phyloP scores from a whole-genome alignment of 768 basidiomycete species.

The Coprinopsis cinerea region DNA sequence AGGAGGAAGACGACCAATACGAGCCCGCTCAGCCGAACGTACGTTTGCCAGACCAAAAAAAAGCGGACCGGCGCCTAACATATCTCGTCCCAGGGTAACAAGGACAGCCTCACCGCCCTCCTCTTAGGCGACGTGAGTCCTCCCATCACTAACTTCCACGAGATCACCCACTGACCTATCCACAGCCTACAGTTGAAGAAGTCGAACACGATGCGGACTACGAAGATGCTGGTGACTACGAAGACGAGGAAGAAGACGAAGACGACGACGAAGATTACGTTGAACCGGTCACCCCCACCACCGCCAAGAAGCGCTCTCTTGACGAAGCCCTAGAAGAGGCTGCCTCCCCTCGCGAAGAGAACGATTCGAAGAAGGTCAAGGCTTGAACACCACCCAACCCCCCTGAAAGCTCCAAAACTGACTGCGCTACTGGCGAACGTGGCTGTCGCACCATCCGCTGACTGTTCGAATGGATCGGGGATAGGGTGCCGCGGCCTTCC shows the following conservation, averaged over 20 bases:
- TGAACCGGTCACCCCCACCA: slow-evolving; percentile 20
- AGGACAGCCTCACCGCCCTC: slow-evolving; percentile 22
- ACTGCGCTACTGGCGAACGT: too few relatives aligned
- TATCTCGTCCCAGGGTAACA: too few relatives aligned
- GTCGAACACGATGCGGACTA: too few relatives aligned
- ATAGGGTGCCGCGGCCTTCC: too few relatives aligned
- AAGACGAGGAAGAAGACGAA: slow-evolving; percentile 13
- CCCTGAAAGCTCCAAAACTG: too few relatives aligned
- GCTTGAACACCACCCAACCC: slow-evolving; percentile 28
- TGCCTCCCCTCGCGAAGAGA: slow-evolving; percentile 14
- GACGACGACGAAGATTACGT: slow-evolving; percentile 31
- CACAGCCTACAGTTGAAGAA: slow-evolving; percentile 6
- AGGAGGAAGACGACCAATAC: slow-evolving; percentile 17
- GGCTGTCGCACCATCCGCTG: too few relatives aligned
- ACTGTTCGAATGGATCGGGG: too few relatives aligned
- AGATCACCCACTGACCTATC: too few relatives aligned
- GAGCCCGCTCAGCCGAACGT: not conserved
- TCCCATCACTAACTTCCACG: too few relatives aligned
- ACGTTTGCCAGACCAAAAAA: too few relatives aligned
- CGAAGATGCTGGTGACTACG: slow-evolving; percentile 9
- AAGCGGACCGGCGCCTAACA: too few relatives aligned
- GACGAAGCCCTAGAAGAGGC: slow-evolving; percentile 28
- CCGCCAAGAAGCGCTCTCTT: slow-evolving; percentile 30
- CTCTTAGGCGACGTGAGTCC: slow-evolving; percentile 24
- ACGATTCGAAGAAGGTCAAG: slow-evolving; percentile 36